These are phyloP conservation scores for Globisporangium camurandrum DNA, from an alignment of 352 stramenopile genomes.

Conservation along the genomic window DNA sequence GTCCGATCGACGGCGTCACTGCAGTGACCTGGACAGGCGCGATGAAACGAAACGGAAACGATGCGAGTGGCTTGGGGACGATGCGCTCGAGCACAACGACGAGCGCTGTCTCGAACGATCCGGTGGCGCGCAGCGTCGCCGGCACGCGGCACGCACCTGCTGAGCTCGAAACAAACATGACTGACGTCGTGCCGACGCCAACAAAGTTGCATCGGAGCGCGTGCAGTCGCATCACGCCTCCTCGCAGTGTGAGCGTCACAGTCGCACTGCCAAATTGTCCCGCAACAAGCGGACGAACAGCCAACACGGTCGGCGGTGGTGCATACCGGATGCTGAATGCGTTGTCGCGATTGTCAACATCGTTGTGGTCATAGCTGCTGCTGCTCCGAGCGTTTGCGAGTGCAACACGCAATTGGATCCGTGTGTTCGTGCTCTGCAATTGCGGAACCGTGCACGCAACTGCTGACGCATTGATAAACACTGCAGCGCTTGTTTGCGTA, in stretches of 20 bases:
- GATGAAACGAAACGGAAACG: slow-evolving; percentile 6
- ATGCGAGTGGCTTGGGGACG: slow-evolving; percentile 1
- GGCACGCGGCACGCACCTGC: slow-evolving; percentile 7
- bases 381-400: slow-evolving; percentile 3
- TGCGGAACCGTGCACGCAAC: slow-evolving; percentile 21
- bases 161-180: slow-evolving; percentile 5
- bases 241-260: slow-evolving; percentile 14
- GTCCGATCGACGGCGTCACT: slow-evolving; percentile 9
- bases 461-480: slow-evolving; percentile 19
- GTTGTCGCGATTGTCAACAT: neutral
- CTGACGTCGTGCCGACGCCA: slow-evolving; percentile 5
- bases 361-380: neutral
- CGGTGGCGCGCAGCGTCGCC: slow-evolving; percentile 2
- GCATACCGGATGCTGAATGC: neutral
- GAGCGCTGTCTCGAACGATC: slow-evolving; percentile 4
- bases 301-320: slow-evolving; percentile 7
- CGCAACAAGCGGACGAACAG: slow-evolving; percentile 10
- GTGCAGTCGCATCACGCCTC: slow-evolving; percentile 7
- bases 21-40: neutral
- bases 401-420: slow-evolving; percentile 23
- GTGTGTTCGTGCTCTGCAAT: slow-evolving; percentile 15
- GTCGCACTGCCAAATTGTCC: slow-evolving; percentile 13
- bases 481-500: slow-evolving; percentile 5
- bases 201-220: slow-evolving; percentile 8
- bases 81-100: slow-evolving; percentile 2